Evolutionary conservation across 73 alveolate genomes (phyloP).

Genomic region (Paramecium primaurelia): DNA sequence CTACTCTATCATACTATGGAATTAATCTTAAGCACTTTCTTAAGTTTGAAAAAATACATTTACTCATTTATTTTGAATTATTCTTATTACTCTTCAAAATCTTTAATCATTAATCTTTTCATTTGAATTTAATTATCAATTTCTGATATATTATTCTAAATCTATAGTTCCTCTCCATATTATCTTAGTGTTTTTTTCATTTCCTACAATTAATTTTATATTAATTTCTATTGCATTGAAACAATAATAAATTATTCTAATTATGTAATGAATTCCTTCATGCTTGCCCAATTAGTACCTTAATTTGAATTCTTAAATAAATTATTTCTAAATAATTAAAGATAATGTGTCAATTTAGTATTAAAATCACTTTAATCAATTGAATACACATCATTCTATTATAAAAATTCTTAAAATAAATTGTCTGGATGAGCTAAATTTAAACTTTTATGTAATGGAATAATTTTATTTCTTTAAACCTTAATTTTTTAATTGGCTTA

Average conservation of each 20-base stretch:
- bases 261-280: conserved; percentile 7
- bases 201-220: background rate
- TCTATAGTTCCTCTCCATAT: background rate
- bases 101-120: background rate
- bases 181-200: background rate
- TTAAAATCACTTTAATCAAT: background rate
- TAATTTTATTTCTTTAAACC: conserved; percentile 1
- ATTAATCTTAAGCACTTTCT: background rate
- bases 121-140: background rate
- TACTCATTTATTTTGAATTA: background rate
- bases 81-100: background rate
- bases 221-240: background rate
- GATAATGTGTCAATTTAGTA: background rate
- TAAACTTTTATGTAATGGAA: conserved; percentile 26
- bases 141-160: background rate
- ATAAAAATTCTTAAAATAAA: background rate
- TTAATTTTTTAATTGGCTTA: conserved; percentile 12
- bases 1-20: background rate
- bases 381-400: background rate
- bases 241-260: background rate
- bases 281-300: background rate
- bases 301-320: background rate
- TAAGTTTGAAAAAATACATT: background rate
- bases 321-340: background rate
- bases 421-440: conserved; percentile 48